These are phyloP conservation scores for Posidonia oceanica DNA, from an alignment of 116 monocot species.

Conservation along the genomic window DNA sequence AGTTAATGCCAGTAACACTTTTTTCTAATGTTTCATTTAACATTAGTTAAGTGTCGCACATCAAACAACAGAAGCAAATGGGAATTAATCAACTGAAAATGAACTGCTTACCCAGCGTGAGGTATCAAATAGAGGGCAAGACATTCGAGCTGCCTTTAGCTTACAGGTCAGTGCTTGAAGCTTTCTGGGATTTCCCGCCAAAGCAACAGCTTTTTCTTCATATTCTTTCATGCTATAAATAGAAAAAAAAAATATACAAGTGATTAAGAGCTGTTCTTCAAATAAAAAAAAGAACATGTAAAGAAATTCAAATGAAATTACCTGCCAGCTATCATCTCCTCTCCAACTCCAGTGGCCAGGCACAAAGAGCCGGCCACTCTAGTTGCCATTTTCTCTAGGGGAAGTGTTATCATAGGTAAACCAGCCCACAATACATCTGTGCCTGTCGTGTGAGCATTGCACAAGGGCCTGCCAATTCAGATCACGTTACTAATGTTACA, in stretches of 20 bases:
- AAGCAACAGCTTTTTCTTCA: conserved; percentile 76
- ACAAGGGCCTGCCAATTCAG: conserved; percentile 48
- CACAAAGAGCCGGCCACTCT: conserved; percentile 95
- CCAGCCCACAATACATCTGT: conserved; percentile 96
- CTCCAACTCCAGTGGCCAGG: conserved; percentile 79
- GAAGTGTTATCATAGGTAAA: conserved; percentile 87
- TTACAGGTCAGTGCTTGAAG: conserved; percentile 51
- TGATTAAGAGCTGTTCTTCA: neutral
- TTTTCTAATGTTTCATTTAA: no score
- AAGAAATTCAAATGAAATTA: conserved; percentile 7
- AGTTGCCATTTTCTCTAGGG: conserved; percentile 94
- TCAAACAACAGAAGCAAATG: no score
- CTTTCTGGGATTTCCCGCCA: conserved; percentile 58
- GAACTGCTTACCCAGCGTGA: conserved; percentile 59
- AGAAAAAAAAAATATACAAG: neutral
- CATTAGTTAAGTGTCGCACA: no score
- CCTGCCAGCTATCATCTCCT: conserved; percentile 92
- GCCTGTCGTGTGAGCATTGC: conserved; percentile 94
- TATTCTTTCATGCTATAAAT: conserved; percentile 74
- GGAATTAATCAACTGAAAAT: no score
- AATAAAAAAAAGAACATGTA: neutral
- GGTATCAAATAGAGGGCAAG: conserved; percentile 92
- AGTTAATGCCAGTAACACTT: neutral
- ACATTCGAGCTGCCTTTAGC: conserved; percentile 59
- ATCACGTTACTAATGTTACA: neutral